Evolutionary conservation across 768 basidiomycete genomes (phyloP), one percentile per base, ranked within the genome.

Genomic region (Cyclocybe cylindracea): DNA sequence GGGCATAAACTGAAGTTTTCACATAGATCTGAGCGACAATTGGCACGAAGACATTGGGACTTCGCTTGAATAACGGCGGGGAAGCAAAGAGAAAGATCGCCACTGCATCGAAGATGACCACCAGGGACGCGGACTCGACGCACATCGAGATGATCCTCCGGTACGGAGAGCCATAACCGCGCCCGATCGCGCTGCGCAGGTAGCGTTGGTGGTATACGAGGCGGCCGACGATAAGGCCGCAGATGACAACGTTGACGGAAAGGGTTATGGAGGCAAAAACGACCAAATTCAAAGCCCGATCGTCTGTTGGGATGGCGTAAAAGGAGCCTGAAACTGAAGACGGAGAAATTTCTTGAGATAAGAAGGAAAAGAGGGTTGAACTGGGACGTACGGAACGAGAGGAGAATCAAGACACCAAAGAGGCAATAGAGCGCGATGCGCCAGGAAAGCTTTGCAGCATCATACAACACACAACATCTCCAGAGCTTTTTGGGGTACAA

Each of bases 11-110:
- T 31, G 7, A 5, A 37, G 13, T 14, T 33, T 45, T 52, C 19
- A 52, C 50, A 19, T 52, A 46, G n/a, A 52, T 37, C 14, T 52
- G 50, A 1, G 41, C 44, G 44, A 52, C 40, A 37, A 52, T 44
- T 39, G 40, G 37, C 10, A 52, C 44, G 7, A 52, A 33, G 4
- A 52, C 39, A 33, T 5, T 44, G 35, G 2, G 41, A 14, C 33
- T 40, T 40, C 10, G 39, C 10, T 10, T 31, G 19, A 4, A 29
- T 7, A 19, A 38, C 24, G n/a, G 31, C 29, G 4, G 46, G 14
- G 24, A 24, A 24, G 24, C 24, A 1, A 41, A 33, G 5, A 53
- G 16, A 2, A 48, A 34, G 10, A 53, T 29, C 11, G 48, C 19
- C 11, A 48, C 52, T 10, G 48, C 13, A n/a, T 48, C 48, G 40